These are phyloP conservation scores for Linnemannia hyalina DNA, from an alignment of 192 early-diverging fungal genomes.

Conservation along the genomic window DNA sequence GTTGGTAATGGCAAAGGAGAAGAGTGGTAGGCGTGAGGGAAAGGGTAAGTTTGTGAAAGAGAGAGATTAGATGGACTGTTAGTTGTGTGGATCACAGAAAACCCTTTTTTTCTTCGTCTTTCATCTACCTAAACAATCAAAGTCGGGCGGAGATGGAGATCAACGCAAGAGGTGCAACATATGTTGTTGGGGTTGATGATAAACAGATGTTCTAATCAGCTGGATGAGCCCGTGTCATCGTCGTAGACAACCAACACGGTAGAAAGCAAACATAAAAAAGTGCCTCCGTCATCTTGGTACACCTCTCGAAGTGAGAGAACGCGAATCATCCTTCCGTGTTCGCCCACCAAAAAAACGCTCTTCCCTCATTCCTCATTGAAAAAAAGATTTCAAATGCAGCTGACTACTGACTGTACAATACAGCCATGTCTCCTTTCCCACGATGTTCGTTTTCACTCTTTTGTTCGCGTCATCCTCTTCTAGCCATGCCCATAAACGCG, in stretches of 20 bases:
- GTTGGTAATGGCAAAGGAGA: neutral
- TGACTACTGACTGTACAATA: neutral
- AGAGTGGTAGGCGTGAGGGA: too few relatives aligned
- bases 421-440: conserved; percentile 12
- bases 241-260: too few relatives aligned
- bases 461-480: conserved; percentile 1
- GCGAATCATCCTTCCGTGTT: neutral
- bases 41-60: too few relatives aligned
- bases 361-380: too few relatives aligned
- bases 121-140: too few relatives aligned
- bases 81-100: too few relatives aligned
- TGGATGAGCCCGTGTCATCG: neutral
- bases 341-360: neutral
- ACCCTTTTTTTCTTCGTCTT: too few relatives aligned
- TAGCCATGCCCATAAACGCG: neutral
- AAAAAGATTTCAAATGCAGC: neutral
- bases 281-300: neutral
- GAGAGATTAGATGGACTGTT: too few relatives aligned
- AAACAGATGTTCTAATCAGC: neutral
- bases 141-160: too few relatives aligned
- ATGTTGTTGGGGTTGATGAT: neutral
- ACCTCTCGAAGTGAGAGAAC: too few relatives aligned
- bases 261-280: neutral
- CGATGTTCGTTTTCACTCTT: neutral
- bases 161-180: neutral